phyloP scores from a whole-genome alignment of 2,329 filamentous ascomycete species.

The Verticillium tricorpus region DNA sequence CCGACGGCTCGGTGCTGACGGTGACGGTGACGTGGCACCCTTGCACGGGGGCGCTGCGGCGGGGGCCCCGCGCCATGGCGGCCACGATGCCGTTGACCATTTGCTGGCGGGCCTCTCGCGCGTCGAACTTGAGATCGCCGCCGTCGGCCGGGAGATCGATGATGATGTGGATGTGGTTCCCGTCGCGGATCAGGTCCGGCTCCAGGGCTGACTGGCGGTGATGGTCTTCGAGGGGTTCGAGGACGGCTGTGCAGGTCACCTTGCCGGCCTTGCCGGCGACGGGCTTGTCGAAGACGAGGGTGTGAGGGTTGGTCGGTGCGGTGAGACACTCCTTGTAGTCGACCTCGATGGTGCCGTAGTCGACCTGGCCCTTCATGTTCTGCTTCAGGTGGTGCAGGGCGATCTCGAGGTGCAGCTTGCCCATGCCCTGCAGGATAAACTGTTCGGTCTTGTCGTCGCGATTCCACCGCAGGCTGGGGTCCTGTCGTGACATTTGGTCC shows the following conservation, averaged over 20 bases:
- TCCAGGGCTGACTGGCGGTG: slow-evolving; percentile 26
- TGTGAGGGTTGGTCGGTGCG: slow-evolving; percentile 48
- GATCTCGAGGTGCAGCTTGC: slow-evolving; percentile 91
- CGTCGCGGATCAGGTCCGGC: slow-evolving; percentile 48
- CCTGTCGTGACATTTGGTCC: slow-evolving; percentile 77
- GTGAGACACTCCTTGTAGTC: slow-evolving; percentile 86
- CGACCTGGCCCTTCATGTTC: slow-evolving; percentile 80
- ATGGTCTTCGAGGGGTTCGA: slow-evolving; percentile 55
- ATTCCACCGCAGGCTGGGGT: slow-evolving; percentile 83
- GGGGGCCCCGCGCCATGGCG: slow-evolving; percentile 79
- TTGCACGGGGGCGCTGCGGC: slow-evolving; percentile 75
- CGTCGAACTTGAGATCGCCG: slow-evolving; percentile 45
- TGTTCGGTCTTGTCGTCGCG: slow-evolving; percentile 88
- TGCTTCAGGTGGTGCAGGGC: slow-evolving; percentile 82
- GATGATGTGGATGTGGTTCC: slow-evolving; percentile 61
- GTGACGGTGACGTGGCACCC: slow-evolving; percentile 66
- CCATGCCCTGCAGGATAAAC: slow-evolving; percentile 93
- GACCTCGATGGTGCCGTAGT: slow-evolving; percentile 90
- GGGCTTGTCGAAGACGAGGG: slow-evolving; percentile 68
- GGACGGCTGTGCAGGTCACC: slow-evolving; percentile 65
- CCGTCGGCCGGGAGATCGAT: slow-evolving; percentile 44
- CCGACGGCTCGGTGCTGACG: slow-evolving; percentile 59
- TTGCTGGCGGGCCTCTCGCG: slow-evolving; percentile 47
- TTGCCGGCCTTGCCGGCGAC: slow-evolving; percentile 76
- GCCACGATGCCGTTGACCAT: slow-evolving; percentile 78